Conservation (phyloP, 805 yeast species). For the Yarrowia deformans region DNA sequence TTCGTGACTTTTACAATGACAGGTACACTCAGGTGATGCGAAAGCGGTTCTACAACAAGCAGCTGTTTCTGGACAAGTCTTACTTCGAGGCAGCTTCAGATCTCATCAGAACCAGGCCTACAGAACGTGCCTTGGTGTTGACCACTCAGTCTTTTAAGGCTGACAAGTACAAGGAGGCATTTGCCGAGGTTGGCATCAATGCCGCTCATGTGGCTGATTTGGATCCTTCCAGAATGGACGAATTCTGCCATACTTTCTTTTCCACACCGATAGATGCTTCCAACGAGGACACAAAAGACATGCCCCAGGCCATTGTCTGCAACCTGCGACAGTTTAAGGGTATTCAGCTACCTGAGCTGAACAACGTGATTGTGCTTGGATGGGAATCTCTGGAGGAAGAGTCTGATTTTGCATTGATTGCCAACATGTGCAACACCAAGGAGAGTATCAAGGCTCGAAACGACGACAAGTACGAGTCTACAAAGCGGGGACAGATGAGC, state of each 20-base stretch:
- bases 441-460: conserved; percentile 29
- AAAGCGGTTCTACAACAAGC: conserved; percentile 26
- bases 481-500: conserved; percentile 23
- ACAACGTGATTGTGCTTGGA: conserved; percentile 26
- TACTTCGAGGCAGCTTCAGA: conserved; percentile 32
- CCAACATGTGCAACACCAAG: conserved; percentile 23
- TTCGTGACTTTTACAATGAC: conserved; percentile 30
- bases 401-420: conserved; percentile 28
- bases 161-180: conserved; percentile 31
- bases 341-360: conserved; percentile 9
- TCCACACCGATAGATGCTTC: conserved; percentile 14
- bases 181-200: conserved; percentile 15
- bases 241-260: conserved; percentile 17
- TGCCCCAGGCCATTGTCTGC: conserved; percentile 36
- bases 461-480: conserved; percentile 3
- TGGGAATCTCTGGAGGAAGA: conserved; percentile 37
- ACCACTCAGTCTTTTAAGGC: conserved; percentile 30
- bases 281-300: conserved; percentile 16
- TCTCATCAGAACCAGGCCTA: conserved; percentile 6
- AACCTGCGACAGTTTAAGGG: conserved; percentile 23
- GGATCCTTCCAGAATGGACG: conserved; percentile 20
- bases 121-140: conserved; percentile 18
- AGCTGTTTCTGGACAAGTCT: conserved; percentile 4
- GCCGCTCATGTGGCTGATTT: conserved; percentile 34
- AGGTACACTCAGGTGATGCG: conserved; percentile 28